Conservation (phyloP, 176 grass and related monocot genomes). For the Cenchrus purpureus region DNA sequence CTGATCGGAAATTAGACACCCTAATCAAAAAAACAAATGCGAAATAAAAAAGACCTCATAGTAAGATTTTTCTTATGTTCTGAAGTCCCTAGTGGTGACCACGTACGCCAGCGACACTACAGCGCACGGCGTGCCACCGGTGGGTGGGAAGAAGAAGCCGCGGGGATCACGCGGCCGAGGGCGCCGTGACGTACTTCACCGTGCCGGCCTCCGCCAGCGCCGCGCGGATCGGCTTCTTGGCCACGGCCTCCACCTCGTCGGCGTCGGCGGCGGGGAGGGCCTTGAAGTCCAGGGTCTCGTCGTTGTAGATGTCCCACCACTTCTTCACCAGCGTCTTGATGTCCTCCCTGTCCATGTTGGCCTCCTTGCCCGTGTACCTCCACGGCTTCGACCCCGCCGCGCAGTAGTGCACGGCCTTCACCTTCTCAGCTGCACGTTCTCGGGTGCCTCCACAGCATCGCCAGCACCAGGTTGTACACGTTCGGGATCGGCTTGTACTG, state of each 20-base stretch:
- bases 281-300: conserved; percentile 73
- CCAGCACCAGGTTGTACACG: conserved; percentile 82
- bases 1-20: conserved; percentile 18
- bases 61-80: not conserved
- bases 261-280: conserved; percentile 24
- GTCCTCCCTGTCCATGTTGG: conserved; percentile 92
- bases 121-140: not conserved
- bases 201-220: conserved; percentile 54
- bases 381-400: conserved; percentile 93
- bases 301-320: conserved; percentile 86
- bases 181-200: conserved; percentile 70
- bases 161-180: conserved; percentile 70
- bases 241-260: conserved; percentile 49
- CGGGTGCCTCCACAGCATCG: conserved; percentile 96
- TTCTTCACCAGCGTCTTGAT: conserved; percentile 71
- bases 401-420: conserved; percentile 94
- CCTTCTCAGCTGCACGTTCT: conserved; percentile 88
- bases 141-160: not conserved
- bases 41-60: conserved; percentile 12
- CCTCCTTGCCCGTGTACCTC: conserved; percentile 86
- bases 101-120: not conserved
- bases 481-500: conserved; percentile 83
- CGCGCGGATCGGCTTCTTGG: conserved; percentile 53
- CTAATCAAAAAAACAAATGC: conserved; percentile 33
- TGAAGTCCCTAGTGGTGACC: not conserved